A percentile compares a stretch with the other conserved stretches of the same genome.
Conservation (phyloP, 169 alveolate species). For the Cryptosporidium ryanae region DNA sequence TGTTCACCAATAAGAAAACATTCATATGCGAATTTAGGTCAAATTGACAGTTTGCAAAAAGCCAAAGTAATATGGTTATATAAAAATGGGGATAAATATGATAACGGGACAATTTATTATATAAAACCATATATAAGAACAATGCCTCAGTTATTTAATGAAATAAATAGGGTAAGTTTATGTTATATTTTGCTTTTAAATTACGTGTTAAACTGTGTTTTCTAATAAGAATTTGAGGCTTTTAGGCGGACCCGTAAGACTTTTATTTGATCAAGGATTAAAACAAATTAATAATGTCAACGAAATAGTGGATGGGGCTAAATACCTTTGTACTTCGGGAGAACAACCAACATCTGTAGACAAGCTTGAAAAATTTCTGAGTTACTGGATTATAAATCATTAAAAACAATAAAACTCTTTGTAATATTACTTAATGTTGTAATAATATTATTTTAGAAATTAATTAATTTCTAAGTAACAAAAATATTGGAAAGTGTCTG, state of each 20-base stretch:
- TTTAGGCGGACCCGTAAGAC: slow-evolving; percentile 89
- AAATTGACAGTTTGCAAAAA: slow-evolving; percentile 81
- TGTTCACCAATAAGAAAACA: slow-evolving; percentile 79
- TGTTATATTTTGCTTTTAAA: neutral
- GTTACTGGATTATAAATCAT: slow-evolving; percentile 82
- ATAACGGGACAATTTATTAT: slow-evolving; percentile 87
- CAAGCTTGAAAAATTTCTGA: slow-evolving; percentile 83
- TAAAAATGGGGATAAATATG: slow-evolving; percentile 90
- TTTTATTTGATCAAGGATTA: slow-evolving; percentile 87
- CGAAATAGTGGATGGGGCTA: slow-evolving; percentile 90
- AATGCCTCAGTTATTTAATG: slow-evolving; percentile 82
- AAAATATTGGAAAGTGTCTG: too few relatives aligned
- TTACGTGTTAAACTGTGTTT: neutral
- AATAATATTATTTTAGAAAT: neutral
- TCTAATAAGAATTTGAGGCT: slow-evolving; percentile 76
- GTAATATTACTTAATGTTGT: neutral
- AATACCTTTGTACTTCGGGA: slow-evolving; percentile 80
- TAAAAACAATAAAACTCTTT: neutral
- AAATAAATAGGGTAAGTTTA: slow-evolving; percentile 82
- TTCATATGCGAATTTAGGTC: slow-evolving; percentile 42
- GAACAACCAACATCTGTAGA: slow-evolving; percentile 89
- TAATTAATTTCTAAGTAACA: too few relatives aligned
- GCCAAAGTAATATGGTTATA: slow-evolving; percentile 89
- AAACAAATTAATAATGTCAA: slow-evolving; percentile 79
- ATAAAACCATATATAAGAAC: slow-evolving; percentile 83